phyloP scores from a whole-genome alignment of 441 rosid species.

The Bocquillonia castaneifolia region DNA sequence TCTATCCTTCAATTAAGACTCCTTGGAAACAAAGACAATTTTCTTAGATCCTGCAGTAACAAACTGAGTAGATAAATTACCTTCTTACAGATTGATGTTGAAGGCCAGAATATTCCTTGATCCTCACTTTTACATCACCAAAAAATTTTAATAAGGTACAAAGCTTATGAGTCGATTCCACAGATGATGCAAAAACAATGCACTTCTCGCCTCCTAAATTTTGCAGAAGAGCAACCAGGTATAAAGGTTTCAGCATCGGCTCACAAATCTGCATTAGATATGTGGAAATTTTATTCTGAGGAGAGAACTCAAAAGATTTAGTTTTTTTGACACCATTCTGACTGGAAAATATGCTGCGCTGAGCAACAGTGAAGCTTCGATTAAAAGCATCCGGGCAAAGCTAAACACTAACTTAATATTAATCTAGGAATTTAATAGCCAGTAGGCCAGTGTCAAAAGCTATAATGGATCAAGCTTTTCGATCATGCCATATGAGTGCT shows the following conservation, averaged over 20 bases:
- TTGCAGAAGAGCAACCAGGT: conserved; percentile 73
- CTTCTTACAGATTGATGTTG: conserved; percentile 78
- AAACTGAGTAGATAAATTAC: conserved; percentile 32
- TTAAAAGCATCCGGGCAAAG: conserved; percentile 2
- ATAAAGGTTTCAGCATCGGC: conserved; percentile 65
- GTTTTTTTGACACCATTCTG: neutral
- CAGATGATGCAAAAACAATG: conserved; percentile 82
- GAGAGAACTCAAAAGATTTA: neutral
- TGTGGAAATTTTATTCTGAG: neutral
- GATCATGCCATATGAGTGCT: too few relatives aligned
- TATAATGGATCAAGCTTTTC: too few relatives aligned
- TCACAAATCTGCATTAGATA: conserved; percentile 56
- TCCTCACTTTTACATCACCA: conserved; percentile 62
- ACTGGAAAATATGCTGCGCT: neutral
- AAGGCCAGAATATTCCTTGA: conserved; percentile 85
- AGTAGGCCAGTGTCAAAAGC: too few relatives aligned
- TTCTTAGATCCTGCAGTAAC: neutral
- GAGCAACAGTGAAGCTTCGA: neutral
- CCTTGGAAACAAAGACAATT: neutral
- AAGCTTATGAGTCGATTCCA: conserved; percentile 78
- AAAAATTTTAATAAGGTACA: conserved; percentile 75
- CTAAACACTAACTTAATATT: neutral
- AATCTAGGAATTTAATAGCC: neutral
- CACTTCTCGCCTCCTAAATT: conserved; percentile 69
- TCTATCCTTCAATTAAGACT: too few relatives aligned